Evolutionary conservation across 495 filamentous ascomycete genomes (phyloP), one percentile per base, ranked within the genome.

Genomic region (Ascobolus immersus): DNA sequence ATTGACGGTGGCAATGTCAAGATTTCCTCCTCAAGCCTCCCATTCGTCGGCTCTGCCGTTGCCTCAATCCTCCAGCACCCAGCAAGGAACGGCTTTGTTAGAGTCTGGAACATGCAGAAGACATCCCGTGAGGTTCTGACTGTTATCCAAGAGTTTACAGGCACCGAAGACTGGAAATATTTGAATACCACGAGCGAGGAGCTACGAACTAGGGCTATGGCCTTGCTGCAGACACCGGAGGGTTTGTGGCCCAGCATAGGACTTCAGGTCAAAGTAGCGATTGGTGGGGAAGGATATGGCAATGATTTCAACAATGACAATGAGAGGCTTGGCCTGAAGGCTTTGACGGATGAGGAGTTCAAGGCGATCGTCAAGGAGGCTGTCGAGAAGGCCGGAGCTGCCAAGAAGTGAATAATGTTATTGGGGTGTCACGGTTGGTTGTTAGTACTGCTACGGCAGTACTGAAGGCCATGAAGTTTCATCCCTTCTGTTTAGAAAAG

Each of bases 91-190:
- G 52, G 54, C 7, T 54, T 52, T 32, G 34, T 73, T 1, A 50
- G 51, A 18, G 53, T 67, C 9, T 45, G 60, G 3, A 60, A 62
- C 0, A 62, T 62, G 25, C 55, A 55, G 1, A 50, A 58, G 1
- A 62, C 63, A 4, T 64, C 65, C 48, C 63, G 64, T 27, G 50
- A 72, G 38, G 42, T 73, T 12, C 39, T 72, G 0, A 42, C 40
- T 5, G 40, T 60, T 4, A 50, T 61, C 5, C 61, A 65, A 34
- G 62, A 61, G 43, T 38, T 59, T 20, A 55, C 55, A 4, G 65
- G 57, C 0, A 38, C 47, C 17, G 42, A 52, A 44, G 36, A 43
- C 2, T n/a, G n/a, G n/a, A n/a, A n/a, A n/a, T n/a, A n/a, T n/a
- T n/a, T n/a, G n/a, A 48, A 33, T 6, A 57, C 60, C 0, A n/a